phyloP scores from a whole-genome alignment of 2,329 filamentous ascomycete genomes.

The Fusarium sp. region DNA sequence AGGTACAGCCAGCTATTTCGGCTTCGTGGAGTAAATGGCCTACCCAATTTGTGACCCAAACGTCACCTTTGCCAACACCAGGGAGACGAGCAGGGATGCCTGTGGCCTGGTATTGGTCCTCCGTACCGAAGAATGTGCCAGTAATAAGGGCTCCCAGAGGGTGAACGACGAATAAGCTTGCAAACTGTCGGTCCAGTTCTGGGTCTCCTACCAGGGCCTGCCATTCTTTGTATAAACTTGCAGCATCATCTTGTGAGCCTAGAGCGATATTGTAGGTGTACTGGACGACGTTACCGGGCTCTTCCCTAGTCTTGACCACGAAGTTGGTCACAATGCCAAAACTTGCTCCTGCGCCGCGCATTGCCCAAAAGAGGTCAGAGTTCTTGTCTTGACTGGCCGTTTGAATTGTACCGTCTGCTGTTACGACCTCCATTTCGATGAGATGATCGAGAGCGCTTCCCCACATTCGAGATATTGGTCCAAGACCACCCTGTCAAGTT shows the following conservation, averaged over 20 bases:
- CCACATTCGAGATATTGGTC: constrained; percentile 71
- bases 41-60: constrained; percentile 73
- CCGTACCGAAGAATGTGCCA: constrained; percentile 72
- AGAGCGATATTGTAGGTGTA: constrained; percentile 69
- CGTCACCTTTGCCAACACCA: constrained; percentile 52
- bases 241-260: constrained; percentile 62
- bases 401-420: constrained; percentile 65
- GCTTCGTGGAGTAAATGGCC: constrained; percentile 67
- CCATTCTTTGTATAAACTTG: constrained; percentile 68
- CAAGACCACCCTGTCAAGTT: constrained; percentile 64
- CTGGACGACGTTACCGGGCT: constrained; percentile 68
- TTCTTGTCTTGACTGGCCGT: constrained; percentile 63
- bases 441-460: constrained; percentile 69
- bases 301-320: constrained; percentile 67
- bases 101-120: constrained; percentile 66
- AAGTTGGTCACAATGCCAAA: constrained; percentile 72
- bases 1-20: constrained; percentile 62
- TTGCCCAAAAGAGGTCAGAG: constrained; percentile 67
- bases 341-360: constrained; percentile 68
- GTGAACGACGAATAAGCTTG: constrained; percentile 67
- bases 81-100: constrained; percentile 65
- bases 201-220: constrained; percentile 68
- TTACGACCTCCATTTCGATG: constrained; percentile 62
- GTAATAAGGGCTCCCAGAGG: constrained; percentile 68
- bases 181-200: constrained; percentile 69